These are phyloP conservation scores for Apophysomyces variabilis DNA, from an alignment of 371 early-diverging fungal species.

Conservation along the genomic window DNA sequence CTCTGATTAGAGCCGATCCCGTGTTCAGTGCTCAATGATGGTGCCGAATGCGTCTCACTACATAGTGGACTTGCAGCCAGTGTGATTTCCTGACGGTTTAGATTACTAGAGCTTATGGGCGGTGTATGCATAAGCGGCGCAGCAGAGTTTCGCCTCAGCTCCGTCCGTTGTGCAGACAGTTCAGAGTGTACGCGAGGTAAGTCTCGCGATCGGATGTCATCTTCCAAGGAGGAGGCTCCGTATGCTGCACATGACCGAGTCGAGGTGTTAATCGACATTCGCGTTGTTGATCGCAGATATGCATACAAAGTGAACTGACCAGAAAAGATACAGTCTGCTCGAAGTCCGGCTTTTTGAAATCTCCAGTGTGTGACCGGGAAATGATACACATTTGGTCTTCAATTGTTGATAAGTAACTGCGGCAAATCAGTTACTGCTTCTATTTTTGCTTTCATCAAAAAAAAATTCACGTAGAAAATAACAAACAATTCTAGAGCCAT, in stretches of 20 bases:
- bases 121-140: constrained; percentile 51
- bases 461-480: too few relatives aligned
- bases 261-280: constrained; percentile 52
- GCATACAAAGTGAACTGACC: constrained; percentile 21
- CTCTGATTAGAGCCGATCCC: not conserved
- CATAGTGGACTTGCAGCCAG: constrained; percentile 8
- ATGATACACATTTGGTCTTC: too few relatives aligned
- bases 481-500: too few relatives aligned
- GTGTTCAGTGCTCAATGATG: not conserved
- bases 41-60: not conserved
- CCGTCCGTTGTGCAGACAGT: constrained; percentile 13
- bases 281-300: constrained; percentile 22
- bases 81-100: not conserved
- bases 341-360: not conserved
- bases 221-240: constrained; percentile 38
- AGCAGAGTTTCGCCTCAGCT: constrained; percentile 45
- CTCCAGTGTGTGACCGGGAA: too few relatives aligned
- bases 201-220: constrained; percentile 8
- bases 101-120: constrained; percentile 20
- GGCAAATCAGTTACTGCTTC: too few relatives aligned
- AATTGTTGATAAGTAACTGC: too few relatives aligned
- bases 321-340: not conserved
- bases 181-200: not conserved
- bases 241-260: constrained; percentile 42
- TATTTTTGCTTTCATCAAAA: too few relatives aligned